These are phyloP conservation scores for Forsythia suspensa DNA, from an alignment of 257 asterid species.

Conservation along the genomic window DNA sequence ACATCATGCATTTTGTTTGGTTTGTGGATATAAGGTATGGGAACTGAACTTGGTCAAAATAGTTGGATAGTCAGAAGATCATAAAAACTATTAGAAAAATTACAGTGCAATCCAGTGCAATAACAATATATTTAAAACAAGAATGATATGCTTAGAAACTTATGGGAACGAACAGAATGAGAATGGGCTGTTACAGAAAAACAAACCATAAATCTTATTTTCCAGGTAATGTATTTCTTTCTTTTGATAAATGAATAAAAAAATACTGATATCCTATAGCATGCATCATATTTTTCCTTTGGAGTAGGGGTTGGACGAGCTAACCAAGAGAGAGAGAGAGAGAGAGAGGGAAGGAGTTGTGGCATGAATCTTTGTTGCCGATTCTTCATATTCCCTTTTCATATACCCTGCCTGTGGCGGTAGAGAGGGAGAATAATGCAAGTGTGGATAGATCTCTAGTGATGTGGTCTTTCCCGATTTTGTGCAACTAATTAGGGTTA, in stretches of 20 bases:
- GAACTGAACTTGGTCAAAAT: not conserved
- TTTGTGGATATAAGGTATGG: not conserved
- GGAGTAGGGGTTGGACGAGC: not conserved
- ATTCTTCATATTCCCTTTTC: too few species aligned
- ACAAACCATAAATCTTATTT: not conserved
- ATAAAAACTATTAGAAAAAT: not conserved
- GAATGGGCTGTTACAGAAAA: not conserved
- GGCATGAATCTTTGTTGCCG: too few species aligned
- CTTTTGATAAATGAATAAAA: not conserved
- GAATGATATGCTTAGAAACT: not conserved
- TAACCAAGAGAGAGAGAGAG: not conserved
- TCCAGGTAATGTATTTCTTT: not conserved
- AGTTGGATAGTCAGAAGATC: not conserved
- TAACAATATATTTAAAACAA: not conserved
- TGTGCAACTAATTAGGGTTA: too few species aligned
- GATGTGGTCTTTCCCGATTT: too few species aligned
- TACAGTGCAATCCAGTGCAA: not conserved
- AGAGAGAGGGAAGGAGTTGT: too few species aligned
- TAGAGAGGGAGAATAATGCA: too few species aligned
- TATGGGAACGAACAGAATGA: constrained; percentile 1
- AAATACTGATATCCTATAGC: not conserved
- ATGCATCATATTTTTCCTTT: not conserved
- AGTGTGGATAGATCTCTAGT: too few species aligned
- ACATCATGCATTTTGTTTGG: constrained; percentile 31
- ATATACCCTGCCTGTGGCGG: too few species aligned